Base-by-base conservation (phyloP, 2,329 filamentous ascomycete genomes). In the Scortechinia acanthostroma region DNA sequence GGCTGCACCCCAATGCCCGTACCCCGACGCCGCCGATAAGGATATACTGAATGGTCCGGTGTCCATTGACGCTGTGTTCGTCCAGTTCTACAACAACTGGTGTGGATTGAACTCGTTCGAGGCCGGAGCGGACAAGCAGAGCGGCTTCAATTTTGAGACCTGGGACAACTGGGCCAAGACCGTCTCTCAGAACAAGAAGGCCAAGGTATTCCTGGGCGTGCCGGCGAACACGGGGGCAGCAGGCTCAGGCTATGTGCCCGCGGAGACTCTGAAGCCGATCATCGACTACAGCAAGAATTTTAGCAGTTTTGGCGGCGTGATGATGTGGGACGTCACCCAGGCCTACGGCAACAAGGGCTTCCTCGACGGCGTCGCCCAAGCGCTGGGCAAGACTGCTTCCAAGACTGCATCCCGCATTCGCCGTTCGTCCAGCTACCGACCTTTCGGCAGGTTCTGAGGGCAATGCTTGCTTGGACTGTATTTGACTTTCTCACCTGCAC, bases 21-120 rank as follows among this genome's bases (percentile, higher is more conserved):
- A 76, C 56, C 81, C 84, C 1, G 83, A 87, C 52, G 62, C 65
- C 0, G 73, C 80, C 21, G 71, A 78, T 51, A 69, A 75, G 47
- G 65, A 71, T 4, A 76, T 80, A 58, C 68, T 86, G 25, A 61
- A 71, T 47, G 72, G 68, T 1, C 60, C 63, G 2, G 74, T 83
- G 4, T 53, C 60, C 14, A 74, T 84, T 48, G 80, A 84, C 55
- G 78, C 76, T 21, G 59, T 84, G 49, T 76, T 74, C 59, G 70
- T 83, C 22, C 80, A 85, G 59, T 84, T 84, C 61, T 84, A 84
- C 62, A 83, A 84, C 69, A 85, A 84, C 67, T 77, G 65, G 57
- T 87, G 83, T 58, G 79, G 80, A 15, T 61, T 77, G 1, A 59
- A 68, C 49, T 70, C 68, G 21, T 87, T 71, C 62, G 72, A 71